A percentile compares a stretch with the other conserved stretches of the same genome.
phyloP scores from a whole-genome alignment of 2,329 filamentous ascomycete species.

The Geosmithia morbida region DNA sequence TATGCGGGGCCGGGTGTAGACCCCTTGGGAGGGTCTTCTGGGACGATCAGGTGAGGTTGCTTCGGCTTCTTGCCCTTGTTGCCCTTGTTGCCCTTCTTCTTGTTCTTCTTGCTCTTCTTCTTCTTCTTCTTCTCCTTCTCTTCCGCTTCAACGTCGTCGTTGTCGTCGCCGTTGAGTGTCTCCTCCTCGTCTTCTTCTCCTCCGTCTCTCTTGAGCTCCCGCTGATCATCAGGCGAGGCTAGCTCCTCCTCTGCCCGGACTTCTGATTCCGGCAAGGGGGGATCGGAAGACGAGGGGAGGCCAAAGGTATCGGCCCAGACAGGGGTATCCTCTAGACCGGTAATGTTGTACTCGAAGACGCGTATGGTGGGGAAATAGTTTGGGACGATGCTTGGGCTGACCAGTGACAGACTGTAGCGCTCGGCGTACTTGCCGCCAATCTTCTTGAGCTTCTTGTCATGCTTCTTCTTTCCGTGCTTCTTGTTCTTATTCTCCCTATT shows the following conservation, averaged over 20 bases:
- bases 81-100: constrained; percentile 14
- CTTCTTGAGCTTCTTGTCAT: constrained; percentile 37
- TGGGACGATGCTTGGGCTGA: constrained; percentile 79
- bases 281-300: background rate
- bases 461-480: constrained; percentile 22
- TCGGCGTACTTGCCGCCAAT: constrained; percentile 76
- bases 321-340: constrained; percentile 46
- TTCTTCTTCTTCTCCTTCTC: constrained; percentile 23
- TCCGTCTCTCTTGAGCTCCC: constrained; percentile 3
- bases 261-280: background rate
- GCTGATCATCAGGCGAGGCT: background rate
- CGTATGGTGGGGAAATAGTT: constrained; percentile 83
- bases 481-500: constrained; percentile 32
- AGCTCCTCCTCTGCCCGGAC: background rate
- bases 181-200: constrained; percentile 9
- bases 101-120: constrained; percentile 9
- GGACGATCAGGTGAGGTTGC: constrained; percentile 49
- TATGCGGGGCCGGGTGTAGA: constrained; percentile 79
- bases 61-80: constrained; percentile 35
- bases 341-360: constrained; percentile 92
- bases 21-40: constrained; percentile 56
- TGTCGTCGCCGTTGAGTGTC: constrained; percentile 16
- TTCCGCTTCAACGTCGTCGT: constrained; percentile 10
- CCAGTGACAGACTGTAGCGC: constrained; percentile 66
- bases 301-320: constrained; percentile 26